These are phyloP conservation scores for Corylus avellana DNA, from an alignment of 306 rosid genomes.

Conservation along the genomic window DNA sequence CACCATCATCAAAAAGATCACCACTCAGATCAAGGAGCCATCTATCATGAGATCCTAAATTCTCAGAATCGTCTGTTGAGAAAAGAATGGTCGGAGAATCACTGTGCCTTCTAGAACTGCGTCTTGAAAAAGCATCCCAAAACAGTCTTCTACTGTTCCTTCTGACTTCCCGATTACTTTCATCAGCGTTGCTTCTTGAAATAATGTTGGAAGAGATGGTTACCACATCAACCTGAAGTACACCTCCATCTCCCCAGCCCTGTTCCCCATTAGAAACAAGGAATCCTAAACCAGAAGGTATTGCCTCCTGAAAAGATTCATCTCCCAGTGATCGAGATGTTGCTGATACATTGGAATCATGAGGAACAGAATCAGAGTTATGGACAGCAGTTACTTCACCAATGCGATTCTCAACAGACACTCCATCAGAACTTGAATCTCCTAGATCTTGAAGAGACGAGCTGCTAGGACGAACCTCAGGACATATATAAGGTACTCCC, in stretches of 20 bases:
- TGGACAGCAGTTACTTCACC: conserved; percentile 29
- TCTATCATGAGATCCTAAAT: conserved; percentile 68
- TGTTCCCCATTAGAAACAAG: conserved; percentile 74
- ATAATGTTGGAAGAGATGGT: conserved; percentile 74
- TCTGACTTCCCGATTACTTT: conserved; percentile 62
- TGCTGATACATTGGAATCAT: conserved; percentile 49
- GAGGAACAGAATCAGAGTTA: conserved; percentile 45
- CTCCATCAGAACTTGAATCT: conserved; percentile 35
- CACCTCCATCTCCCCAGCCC: conserved; percentile 52
- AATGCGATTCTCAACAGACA: conserved; percentile 48
- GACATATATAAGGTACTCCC: conserved; percentile 48
- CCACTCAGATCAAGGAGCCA: conserved; percentile 94
- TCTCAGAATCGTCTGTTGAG: conserved; percentile 64
- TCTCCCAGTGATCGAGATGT: conserved; percentile 50
- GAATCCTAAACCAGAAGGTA: conserved; percentile 73
- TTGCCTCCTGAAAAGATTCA: conserved; percentile 53
- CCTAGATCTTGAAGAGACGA: conserved; percentile 52
- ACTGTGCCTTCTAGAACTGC: conserved; percentile 77
- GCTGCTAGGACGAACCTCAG: conserved; percentile 50
- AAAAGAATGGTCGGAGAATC: conserved; percentile 75
- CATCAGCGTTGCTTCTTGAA: conserved; percentile 53
- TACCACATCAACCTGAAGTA: conserved; percentile 81
- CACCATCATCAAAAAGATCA: conserved; percentile 61
- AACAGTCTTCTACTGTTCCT: conserved; percentile 80
- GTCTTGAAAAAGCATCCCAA: conserved; percentile 89